Evolutionary conservation across 2,329 filamentous ascomycete genomes (phyloP).

Genomic region (Botrytis galanthina): DNA sequence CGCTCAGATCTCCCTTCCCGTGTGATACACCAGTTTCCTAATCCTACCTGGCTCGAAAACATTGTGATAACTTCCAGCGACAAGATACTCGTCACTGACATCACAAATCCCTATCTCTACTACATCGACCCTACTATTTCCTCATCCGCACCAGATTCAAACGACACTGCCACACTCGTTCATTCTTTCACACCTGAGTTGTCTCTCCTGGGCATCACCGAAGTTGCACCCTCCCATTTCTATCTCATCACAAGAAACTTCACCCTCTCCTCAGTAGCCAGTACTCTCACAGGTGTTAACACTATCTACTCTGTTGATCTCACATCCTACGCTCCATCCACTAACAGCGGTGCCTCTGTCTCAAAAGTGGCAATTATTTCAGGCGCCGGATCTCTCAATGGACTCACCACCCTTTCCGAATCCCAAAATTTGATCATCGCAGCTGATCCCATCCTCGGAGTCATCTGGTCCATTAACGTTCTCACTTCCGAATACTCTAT

Average conservation of each 20-base stretch:
- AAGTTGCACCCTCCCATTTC: slow-evolving; percentile 35
- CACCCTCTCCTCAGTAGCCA: slow-evolving; percentile 19
- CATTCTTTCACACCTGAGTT: slow-evolving; percentile 24
- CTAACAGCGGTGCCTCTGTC: slow-evolving; percentile 6
- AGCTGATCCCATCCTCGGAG: slow-evolving; percentile 33
- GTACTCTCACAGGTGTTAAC: slow-evolving; percentile 13
- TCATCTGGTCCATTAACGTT: slow-evolving; percentile 34
- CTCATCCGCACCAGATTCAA: slow-evolving; percentile 2
- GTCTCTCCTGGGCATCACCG: slow-evolving; percentile 41
- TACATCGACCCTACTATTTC: slow-evolving; percentile 20
- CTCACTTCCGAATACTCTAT: slow-evolving; percentile 25
- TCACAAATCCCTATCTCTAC: slow-evolving; percentile 23
- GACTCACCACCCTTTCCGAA: slow-evolving; percentile 28
- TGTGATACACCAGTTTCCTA: slow-evolving; percentile 19
- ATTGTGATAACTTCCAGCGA: slow-evolving; percentile 25
- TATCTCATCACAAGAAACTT: slow-evolving; percentile 33
- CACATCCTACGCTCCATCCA: background rate
- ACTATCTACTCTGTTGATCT: slow-evolving; percentile 30
- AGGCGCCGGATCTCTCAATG: slow-evolving; percentile 30
- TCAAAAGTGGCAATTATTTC: slow-evolving; percentile 27
- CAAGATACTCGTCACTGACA: slow-evolving; percentile 25
- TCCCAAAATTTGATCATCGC: slow-evolving; percentile 27
- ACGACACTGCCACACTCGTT: slow-evolving; percentile 20
- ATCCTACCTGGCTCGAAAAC: slow-evolving; percentile 31
- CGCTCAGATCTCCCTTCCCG: background rate